phyloP scores from a whole-genome alignment of 257 asterid genomes.

The Nicotiana benthamiana region DNA sequence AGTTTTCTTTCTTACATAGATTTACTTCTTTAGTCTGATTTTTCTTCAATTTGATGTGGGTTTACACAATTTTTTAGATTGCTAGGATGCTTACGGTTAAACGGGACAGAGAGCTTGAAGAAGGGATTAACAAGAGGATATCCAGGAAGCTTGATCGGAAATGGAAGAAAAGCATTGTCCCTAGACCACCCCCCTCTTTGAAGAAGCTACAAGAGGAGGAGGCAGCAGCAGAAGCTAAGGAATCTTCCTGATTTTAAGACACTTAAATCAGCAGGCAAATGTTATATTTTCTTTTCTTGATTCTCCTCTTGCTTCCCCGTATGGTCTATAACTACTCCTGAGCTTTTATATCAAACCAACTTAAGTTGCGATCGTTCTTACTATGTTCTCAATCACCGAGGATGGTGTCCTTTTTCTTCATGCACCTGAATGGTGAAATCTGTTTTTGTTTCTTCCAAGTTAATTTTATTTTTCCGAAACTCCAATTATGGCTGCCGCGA shows the following conservation, averaged over 20 bases:
- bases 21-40: neutral
- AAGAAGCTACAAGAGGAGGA: constrained; percentile 61
- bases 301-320: neutral
- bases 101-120: constrained; percentile 90
- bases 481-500: neutral
- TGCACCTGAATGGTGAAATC: neutral
- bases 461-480: neutral
- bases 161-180: constrained; percentile 93
- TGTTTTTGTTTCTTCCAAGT: neutral
- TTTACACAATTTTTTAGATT: constrained; percentile 27
- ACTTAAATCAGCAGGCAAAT: neutral
- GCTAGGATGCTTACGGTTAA: constrained; percentile 91
- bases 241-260: constrained; percentile 32
- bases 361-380: neutral
- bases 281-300: neutral
- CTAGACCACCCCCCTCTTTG: constrained; percentile 89
- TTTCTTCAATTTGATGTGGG: neutral
- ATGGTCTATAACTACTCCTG: neutral
- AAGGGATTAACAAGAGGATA: constrained; percentile 77
- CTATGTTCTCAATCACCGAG: neutral
- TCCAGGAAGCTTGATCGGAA: constrained; percentile 85
- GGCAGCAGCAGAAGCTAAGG: constrained; percentile 79
- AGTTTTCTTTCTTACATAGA: neutral
- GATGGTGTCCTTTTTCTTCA: neutral
- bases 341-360: neutral